These are phyloP conservation scores for Hymenoscyphus fructigenus DNA, from an alignment of 2,329 filamentous ascomycete genomes.

Conservation along the genomic window DNA sequence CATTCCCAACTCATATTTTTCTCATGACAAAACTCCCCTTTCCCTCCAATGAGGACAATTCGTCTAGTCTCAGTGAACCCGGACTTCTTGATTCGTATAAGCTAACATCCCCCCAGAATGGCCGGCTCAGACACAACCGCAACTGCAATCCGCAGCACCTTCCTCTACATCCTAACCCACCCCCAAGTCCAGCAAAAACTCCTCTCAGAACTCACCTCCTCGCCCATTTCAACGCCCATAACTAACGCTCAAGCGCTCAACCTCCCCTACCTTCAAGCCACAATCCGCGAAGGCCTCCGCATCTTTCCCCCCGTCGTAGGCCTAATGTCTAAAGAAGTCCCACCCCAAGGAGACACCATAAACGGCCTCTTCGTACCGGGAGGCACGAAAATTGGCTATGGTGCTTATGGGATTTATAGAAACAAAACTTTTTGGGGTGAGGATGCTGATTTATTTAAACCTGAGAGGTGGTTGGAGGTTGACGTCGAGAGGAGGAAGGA, in stretches of 20 bases:
- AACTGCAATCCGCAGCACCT: conserved; percentile 50
- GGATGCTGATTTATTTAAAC: conserved; percentile 41
- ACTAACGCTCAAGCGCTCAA: neutral
- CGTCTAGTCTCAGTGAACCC: no score
- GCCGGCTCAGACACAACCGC: conserved; percentile 59
- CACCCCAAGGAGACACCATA: conserved; percentile 16
- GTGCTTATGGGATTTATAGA: conserved; percentile 40
- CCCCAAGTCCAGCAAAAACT: neutral
- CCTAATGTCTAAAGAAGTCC: conserved; percentile 22
- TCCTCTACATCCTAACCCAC: conserved; percentile 42
- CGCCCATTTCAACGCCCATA: conserved; percentile 3
- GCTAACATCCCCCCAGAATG: conserved; percentile 29
- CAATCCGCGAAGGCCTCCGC: conserved; percentile 49
- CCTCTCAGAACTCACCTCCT: neutral
- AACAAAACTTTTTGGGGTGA: conserved; percentile 30
- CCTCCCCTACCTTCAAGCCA: conserved; percentile 49
- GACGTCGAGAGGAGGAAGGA: conserved; percentile 16
- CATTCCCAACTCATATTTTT: neutral
- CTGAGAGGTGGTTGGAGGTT: conserved; percentile 48
- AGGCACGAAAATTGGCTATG: conserved; percentile 33
- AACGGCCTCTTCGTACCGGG: conserved; percentile 17
- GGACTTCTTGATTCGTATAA: neutral
- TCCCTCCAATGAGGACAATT: no score
- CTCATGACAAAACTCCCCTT: neutral
- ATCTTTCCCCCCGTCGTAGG: conserved; percentile 44